phyloP scores from a whole-genome alignment of 2,329 filamentous ascomycete genomes.

The Apiospora malaysiana region DNA sequence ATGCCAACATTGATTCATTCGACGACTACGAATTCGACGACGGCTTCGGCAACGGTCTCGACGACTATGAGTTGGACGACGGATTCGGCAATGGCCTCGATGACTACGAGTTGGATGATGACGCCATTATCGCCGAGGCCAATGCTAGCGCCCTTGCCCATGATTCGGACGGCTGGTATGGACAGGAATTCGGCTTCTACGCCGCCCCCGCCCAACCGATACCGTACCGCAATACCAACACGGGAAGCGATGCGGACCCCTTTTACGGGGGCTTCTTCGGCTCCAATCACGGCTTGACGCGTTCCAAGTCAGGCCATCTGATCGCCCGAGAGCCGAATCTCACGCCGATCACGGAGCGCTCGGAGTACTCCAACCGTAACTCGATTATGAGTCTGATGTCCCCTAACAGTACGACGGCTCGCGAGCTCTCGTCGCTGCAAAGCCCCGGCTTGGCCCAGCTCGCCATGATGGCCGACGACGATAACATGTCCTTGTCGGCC shows the following conservation, averaged over 20 bases:
- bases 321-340: conserved; percentile 86
- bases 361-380: conserved; percentile 94
- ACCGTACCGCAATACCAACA: conserved; percentile 30
- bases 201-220: conserved; percentile 58
- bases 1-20: conserved; percentile 32
- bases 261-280: conserved; percentile 90
- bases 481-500: conserved; percentile 75
- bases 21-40: conserved; percentile 32
- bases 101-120: conserved; percentile 75
- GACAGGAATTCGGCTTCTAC: conserved; percentile 96
- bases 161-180: conserved; percentile 93
- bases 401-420: conserved; percentile 55
- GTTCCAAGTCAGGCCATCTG: conserved; percentile 74
- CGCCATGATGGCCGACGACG: conserved; percentile 69
- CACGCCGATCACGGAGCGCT: conserved; percentile 94
- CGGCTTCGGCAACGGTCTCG: conserved; percentile 35
- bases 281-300: conserved; percentile 68
- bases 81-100: conserved; percentile 35
- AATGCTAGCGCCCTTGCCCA: conserved; percentile 93
- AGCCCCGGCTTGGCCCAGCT: conserved; percentile 81
- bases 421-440: conserved; percentile 52
- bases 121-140: conserved; percentile 90
- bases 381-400: conserved; percentile 77
- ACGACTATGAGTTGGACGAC: conserved; percentile 66
- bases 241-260: conserved; percentile 44